Evolutionary conservation across 116 monocot genomes (phyloP).

Genomic region (Phalaenopsis hybrid): DNA sequence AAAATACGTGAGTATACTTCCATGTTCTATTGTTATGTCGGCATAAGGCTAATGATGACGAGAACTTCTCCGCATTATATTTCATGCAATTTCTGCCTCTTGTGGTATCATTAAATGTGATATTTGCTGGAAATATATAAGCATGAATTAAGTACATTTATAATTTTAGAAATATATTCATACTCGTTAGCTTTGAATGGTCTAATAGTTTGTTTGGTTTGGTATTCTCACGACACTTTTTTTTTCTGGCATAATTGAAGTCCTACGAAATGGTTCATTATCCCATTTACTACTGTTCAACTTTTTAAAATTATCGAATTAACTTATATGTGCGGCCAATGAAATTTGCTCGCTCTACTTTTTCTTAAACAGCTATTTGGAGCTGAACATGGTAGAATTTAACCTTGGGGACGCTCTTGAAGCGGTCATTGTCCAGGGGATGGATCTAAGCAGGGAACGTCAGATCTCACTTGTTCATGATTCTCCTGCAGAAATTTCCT

Average conservation of each 20-base stretch:
- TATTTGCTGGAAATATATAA: too few species aligned
- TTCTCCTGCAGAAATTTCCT: constrained; percentile 50
- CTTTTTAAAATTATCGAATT: neutral
- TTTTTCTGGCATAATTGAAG: neutral
- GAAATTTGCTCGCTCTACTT: neutral
- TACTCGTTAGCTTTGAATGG: too few species aligned
- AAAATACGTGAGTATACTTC: too few species aligned
- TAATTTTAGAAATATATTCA: too few species aligned
- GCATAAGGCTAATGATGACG: too few species aligned
- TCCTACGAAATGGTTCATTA: neutral
- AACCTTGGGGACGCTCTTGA: constrained; percentile 63
- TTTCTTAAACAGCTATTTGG: constrained; percentile 60
- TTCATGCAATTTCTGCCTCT: too few species aligned
- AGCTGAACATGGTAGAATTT: constrained; percentile 56
- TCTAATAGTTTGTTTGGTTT: neutral
- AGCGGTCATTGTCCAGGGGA: constrained; percentile 59
- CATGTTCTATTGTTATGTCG: too few species aligned
- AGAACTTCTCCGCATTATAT: too few species aligned
- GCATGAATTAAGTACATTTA: too few species aligned
- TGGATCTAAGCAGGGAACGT: constrained; percentile 48
- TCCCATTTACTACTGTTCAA: neutral
- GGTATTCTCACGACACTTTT: neutral
- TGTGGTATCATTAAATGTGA: too few species aligned
- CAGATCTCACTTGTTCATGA: constrained; percentile 50
- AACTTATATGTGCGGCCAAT: neutral